Evolutionary conservation across 2,329 filamentous ascomycete species (phyloP), one percentile per base, ranked within the genome.

Genomic region (Ophiostoma ips): DNA sequence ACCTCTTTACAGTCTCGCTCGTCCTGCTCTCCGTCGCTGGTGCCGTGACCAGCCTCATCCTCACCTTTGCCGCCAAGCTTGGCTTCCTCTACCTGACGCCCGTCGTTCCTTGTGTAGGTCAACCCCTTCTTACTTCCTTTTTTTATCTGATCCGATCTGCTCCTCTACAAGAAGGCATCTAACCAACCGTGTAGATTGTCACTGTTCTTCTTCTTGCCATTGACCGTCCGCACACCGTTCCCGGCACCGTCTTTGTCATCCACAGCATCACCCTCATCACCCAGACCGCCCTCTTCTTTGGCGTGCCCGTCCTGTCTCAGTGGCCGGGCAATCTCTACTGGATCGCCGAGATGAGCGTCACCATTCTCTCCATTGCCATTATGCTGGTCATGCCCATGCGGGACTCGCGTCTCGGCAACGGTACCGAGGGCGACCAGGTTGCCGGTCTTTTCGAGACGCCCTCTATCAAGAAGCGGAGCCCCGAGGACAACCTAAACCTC

Each of bases 401-500:
- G 19, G 73, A 84, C 52, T 76, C 79, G 0, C 60, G 60, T 1
- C 60, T 81, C 4, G 66, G 72, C 18, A 66, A 61, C 3, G 63
- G 72, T 9, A 74, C 72, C 1, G 50, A 52, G 2, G 28, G 33
- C 30, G 51, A 55, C 34, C 38, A 30, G 11, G 86, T 89, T 51
- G 79, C 79, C 48, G 64, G 67, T 15, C 70, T 77, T 2, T 78
- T 74, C 12, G 55, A 58, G 21, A 51, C 56, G 3, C 78, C 84
- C 1, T 80, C 73, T 0, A 70, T 66, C 3, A 63, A 71, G 2
- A 66, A 84, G n/a, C 81, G 87, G 50, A 79, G 75, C 36, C 82
- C 88, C 0, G 88, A 95, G 62, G 88, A 95, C 57, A 79, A 84
- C 55, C 63, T 94, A 21, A 84, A 75, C 0, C 69, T 89, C 1